These are phyloP conservation scores for Tuber aestivum DNA, from an alignment of 495 filamentous ascomycete genomes.

Conservation along the genomic window DNA sequence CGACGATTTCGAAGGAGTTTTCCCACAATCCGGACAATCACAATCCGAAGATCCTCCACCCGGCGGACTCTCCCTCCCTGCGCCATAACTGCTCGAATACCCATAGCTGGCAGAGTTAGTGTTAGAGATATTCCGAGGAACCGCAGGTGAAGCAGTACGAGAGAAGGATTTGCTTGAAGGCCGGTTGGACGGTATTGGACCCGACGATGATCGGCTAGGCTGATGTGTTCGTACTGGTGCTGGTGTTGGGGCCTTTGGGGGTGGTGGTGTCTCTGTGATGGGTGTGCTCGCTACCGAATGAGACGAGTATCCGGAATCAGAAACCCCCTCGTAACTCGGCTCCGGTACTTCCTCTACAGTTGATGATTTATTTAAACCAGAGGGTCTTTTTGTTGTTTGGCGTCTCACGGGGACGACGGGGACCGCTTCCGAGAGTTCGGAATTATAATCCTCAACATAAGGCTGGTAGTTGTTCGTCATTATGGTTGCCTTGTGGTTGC, in stretches of 20 bases:
- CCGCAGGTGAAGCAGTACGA: constrained; percentile 29
- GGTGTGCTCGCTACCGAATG: constrained; percentile 37
- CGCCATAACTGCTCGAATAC: constrained; percentile 11
- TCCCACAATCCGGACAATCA: constrained; percentile 40
- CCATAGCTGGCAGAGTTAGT: constrained; percentile 24
- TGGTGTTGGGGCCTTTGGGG: constrained; percentile 26
- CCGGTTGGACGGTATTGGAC: constrained; percentile 28
- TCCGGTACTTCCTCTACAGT: constrained; percentile 27
- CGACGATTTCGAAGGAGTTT: constrained; percentile 28
- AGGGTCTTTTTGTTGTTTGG: constrained; percentile 31
- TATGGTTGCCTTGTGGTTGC: constrained; percentile 12
- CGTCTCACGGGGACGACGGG: constrained; percentile 29
- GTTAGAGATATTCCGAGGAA: constrained; percentile 36
- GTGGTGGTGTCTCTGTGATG: constrained; percentile 38
- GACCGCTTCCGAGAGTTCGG: constrained; percentile 38
- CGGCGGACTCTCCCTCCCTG: constrained; percentile 34
- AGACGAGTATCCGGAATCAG: constrained; percentile 41
- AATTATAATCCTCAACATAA: constrained; percentile 43
- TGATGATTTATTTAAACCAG: constrained; percentile 33
- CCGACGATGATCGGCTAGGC: constrained; percentile 26
- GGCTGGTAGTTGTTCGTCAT: constrained; percentile 24
- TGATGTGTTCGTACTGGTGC: constrained; percentile 22
- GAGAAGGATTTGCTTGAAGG: constrained; percentile 36
- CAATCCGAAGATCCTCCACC: constrained; percentile 37
- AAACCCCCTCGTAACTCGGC: constrained; percentile 36